Percentiles rank a stretch among this genome's conserved stretches.
Evolutionary conservation across 1,284 basidiomycete species (phyloP).

Genomic region (Ceratobasidium sp.): DNA sequence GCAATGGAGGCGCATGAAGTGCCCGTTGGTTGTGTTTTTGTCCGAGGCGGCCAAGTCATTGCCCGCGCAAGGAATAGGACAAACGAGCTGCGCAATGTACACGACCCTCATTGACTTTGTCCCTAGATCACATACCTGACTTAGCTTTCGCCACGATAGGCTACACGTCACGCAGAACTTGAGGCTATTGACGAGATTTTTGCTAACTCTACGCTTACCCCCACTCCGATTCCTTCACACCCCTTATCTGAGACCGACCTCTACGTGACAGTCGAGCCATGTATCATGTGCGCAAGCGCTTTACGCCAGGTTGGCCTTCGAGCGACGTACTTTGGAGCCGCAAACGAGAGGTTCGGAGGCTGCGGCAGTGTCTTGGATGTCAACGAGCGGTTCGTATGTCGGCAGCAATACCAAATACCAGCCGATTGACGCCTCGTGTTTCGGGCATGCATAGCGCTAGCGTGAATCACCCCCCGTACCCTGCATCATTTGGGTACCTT

Average conservation of each 20-base stretch:
- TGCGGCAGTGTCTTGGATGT: constrained; percentile 95
- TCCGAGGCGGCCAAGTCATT: constrained; percentile 81
- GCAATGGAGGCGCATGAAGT: constrained; percentile 90
- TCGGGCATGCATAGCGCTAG: constrained; percentile 65
- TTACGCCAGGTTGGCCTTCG: constrained; percentile 94
- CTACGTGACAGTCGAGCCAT: constrained; percentile 99
- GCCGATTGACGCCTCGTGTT: constrained; percentile 12
- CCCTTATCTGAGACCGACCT: constrained; percentile 87
- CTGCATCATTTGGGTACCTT: constrained; percentile 84
- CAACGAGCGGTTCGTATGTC: constrained; percentile 74
- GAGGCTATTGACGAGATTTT: constrained; percentile 96
- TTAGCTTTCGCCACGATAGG: constrained; percentile 65
- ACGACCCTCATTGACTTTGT: constrained; percentile 50
- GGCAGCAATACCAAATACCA: constrained; percentile 16
- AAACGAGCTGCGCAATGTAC: constrained; percentile 92
- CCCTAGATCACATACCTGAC: not conserved
- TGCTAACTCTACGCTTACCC: constrained; percentile 70
- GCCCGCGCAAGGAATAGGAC: constrained; percentile 93
- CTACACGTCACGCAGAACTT: constrained; percentile 96
- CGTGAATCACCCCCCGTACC: constrained; percentile 81
- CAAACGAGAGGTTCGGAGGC: constrained; percentile 97
- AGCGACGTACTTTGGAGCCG: constrained; percentile 93
- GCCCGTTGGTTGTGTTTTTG: constrained; percentile 97
- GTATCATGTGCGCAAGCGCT: constrained; percentile 98
- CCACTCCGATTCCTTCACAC: constrained; percentile 63